These are phyloP conservation scores for Paracorniculantispora psalliotae DNA, from an alignment of 2,329 filamentous ascomycete species.

Conservation along the genomic window DNA sequence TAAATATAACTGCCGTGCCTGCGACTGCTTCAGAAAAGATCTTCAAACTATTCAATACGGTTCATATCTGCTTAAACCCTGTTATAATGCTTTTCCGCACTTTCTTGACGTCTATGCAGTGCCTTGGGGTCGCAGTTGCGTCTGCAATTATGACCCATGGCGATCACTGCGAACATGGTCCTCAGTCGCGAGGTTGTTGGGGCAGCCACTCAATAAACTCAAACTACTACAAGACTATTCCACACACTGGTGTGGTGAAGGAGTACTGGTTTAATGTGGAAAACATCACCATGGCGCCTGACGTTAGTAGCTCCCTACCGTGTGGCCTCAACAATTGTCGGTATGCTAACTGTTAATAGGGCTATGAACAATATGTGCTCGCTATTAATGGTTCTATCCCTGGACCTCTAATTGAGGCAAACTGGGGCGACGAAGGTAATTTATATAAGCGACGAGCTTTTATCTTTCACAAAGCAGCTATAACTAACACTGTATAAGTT, in stretches of 20 bases:
- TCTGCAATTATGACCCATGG: background rate
- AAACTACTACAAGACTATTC: slow-evolving; percentile 36
- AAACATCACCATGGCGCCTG: slow-evolving; percentile 37
- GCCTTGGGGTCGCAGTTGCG: background rate
- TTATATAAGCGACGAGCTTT: too few species aligned
- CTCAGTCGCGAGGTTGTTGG: slow-evolving; percentile 26
- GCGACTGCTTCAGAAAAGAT: too few species aligned
- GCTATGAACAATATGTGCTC: slow-evolving; percentile 35
- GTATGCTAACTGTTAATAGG: slow-evolving; percentile 17
- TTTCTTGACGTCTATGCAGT: background rate
- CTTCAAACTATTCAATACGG: background rate
- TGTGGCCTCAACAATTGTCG: background rate
- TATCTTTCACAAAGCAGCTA: background rate
- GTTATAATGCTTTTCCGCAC: background rate
- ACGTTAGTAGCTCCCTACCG: slow-evolving; percentile 21
- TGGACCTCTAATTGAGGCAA: slow-evolving; percentile 52
- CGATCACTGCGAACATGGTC: background rate
- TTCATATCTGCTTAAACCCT: background rate
- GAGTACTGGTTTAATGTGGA: slow-evolving; percentile 45
- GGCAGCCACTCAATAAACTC: slow-evolving; percentile 45
- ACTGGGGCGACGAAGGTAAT: slow-evolving; percentile 39
- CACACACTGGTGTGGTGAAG: slow-evolving; percentile 44
- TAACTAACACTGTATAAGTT: background rate
- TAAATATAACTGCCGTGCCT: too few species aligned
- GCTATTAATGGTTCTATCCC: slow-evolving; percentile 55